Percentiles rank a stretch among this genome's conserved stretches.
Conservation (phyloP, 371 early-diverging fungal species). For the Mortierella sp. region DNA sequence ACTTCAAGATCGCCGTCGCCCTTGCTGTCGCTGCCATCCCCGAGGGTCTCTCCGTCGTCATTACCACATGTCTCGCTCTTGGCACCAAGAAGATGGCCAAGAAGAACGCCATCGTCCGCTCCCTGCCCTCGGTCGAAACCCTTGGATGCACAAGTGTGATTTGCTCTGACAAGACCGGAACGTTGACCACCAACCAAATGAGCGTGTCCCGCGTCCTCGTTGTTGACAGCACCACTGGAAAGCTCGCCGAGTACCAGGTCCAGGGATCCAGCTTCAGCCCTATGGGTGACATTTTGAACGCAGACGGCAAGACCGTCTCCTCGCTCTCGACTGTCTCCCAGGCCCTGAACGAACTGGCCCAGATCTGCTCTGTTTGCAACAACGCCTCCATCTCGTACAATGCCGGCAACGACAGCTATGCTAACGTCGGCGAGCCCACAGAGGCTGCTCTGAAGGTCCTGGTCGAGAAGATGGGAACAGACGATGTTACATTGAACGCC, state of each 20-base stretch:
- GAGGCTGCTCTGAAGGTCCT: slow-evolving; percentile 97
- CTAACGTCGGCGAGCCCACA: slow-evolving; percentile 96
- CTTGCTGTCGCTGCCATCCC: slow-evolving; percentile 99
- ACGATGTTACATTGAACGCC: slow-evolving; percentile 72
- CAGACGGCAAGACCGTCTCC: slow-evolving; percentile 60
- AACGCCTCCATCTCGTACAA: slow-evolving; percentile 88
- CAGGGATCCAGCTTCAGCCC: slow-evolving; percentile 91
- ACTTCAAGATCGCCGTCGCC: slow-evolving; percentile 98
- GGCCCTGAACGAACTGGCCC: slow-evolving; percentile 77
- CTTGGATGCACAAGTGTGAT: slow-evolving; percentile 97
- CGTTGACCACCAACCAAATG: slow-evolving; percentile 99
- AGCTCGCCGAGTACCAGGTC: slow-evolving; percentile 74
- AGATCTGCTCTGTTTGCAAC: slow-evolving; percentile 93
- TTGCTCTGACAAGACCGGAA: slow-evolving; percentile 99
- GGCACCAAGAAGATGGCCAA: slow-evolving; percentile 98
- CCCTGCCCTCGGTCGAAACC: slow-evolving; percentile 94
- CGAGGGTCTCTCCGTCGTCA: slow-evolving; percentile 97
- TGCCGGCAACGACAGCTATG: slow-evolving; percentile 63
- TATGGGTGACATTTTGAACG: slow-evolving; percentile 70
- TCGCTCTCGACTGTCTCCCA: slow-evolving; percentile 63
- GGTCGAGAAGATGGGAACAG: slow-evolving; percentile 92
- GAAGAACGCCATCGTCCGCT: slow-evolving; percentile 96
- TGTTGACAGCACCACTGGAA: slow-evolving; percentile 57
- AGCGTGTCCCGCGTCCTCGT: slow-evolving; percentile 79
- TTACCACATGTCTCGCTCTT: slow-evolving; percentile 96